Conservation (phyloP, 2,329 filamentous ascomycete species). For the Xylogone sp. region DNA sequence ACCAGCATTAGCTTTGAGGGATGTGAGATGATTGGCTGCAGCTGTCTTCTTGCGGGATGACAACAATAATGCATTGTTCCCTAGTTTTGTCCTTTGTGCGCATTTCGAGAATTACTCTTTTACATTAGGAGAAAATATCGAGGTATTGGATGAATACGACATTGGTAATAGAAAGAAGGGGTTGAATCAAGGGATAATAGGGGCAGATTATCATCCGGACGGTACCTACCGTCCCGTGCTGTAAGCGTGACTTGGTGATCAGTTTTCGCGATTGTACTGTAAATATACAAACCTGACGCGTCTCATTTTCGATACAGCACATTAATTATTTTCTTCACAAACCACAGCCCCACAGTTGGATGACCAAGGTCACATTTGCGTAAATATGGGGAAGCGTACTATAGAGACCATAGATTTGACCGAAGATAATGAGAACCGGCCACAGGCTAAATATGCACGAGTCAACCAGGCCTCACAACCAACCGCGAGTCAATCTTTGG, state of each 20-base stretch:
- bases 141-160: too few species aligned
- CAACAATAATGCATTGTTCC: too few species aligned
- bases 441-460: conserved; percentile 22
- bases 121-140: too few species aligned
- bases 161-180: too few species aligned
- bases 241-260: neutral
- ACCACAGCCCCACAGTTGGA: neutral
- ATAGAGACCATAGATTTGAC: conserved; percentile 39
- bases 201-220: too few species aligned
- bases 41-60: too few species aligned
- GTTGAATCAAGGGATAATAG: too few species aligned
- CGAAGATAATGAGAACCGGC: conserved; percentile 28
- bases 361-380: neutral
- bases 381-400: conserved; percentile 30
- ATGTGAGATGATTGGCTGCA: too few species aligned
- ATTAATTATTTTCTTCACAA: neutral
- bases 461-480: conserved; percentile 14
- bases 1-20: too few species aligned
- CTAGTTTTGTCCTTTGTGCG: too few species aligned
- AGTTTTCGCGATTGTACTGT: neutral
- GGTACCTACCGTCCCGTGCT: neutral
- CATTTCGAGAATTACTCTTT: too few species aligned
- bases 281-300: neutral
- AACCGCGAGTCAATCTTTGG: conserved; percentile 16
- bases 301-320: neutral